Evolutionary conservation across 2,329 filamentous ascomycete genomes (phyloP).

Genomic region (Cordyceps cicadae): DNA sequence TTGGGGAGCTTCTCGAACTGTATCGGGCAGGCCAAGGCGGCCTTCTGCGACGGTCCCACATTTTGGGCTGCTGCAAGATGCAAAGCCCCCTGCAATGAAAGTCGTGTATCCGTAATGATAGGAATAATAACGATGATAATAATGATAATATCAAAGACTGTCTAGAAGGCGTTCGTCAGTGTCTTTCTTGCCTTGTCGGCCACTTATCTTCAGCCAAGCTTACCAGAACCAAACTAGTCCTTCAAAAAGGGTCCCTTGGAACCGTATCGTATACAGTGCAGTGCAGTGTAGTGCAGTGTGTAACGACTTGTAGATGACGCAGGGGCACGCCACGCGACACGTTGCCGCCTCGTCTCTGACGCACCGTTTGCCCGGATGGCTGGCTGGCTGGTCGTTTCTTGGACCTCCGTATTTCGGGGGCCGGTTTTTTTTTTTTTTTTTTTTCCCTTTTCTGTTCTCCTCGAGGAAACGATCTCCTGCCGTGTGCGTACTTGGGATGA

Average conservation of each 20-base stretch:
- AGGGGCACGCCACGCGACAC: slow-evolving; percentile 6
- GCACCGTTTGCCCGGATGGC: too few species aligned
- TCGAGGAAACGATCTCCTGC: background rate
- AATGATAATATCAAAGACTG: background rate
- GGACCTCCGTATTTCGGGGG: background rate
- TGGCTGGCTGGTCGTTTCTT: background rate
- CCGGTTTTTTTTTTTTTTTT: too few species aligned
- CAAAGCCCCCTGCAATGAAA: background rate
- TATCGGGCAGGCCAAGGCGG: background rate
- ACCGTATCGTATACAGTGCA: too few species aligned
- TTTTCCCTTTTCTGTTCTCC: too few species aligned
- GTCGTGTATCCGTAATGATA: too few species aligned
- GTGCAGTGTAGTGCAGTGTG: too few species aligned
- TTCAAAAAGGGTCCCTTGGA: too few species aligned
- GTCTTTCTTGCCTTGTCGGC: background rate
- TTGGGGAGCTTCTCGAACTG: background rate
- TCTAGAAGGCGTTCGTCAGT: background rate
- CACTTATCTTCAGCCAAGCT: background rate
- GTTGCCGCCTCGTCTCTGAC: background rate
- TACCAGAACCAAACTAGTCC: too few species aligned
- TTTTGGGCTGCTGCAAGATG: slow-evolving; percentile 10
- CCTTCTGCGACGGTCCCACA: slow-evolving; percentile 11
- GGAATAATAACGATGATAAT: too few species aligned
- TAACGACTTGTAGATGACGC: background rate
- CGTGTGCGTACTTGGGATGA: background rate